A percentile compares a stretch with the other conserved stretches of the same genome.
Conservation (phyloP, 129 eudicot genomes). For the Daucus carota region DNA sequence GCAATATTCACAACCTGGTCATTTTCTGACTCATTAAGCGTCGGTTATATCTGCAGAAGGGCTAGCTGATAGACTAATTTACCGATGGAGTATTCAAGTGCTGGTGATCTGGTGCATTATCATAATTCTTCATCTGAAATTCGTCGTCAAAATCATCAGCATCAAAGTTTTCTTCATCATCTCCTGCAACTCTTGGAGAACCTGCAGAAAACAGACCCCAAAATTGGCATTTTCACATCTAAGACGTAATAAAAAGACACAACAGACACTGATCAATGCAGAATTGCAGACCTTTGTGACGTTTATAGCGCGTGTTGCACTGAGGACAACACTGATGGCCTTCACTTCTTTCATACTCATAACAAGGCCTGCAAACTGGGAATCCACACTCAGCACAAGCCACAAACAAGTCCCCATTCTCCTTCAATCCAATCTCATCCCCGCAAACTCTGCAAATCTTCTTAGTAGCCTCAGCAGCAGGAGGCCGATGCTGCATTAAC, state of each 20-base stretch:
- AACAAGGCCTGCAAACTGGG: slow-evolving; percentile 93
- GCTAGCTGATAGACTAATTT: slow-evolving; percentile 6
- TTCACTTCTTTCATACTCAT: slow-evolving; percentile 80
- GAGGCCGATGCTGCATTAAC: slow-evolving; percentile 18
- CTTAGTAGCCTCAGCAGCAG: slow-evolving; percentile 17
- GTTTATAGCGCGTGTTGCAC: slow-evolving; percentile 81
- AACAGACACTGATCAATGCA: neutral
- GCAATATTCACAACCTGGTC: slow-evolving; percentile 8
- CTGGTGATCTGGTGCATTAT: slow-evolving; percentile 23
- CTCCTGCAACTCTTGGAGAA: slow-evolving; percentile 76
- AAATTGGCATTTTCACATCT: neutral
- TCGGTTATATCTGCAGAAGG: neutral
- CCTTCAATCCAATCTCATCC: slow-evolving; percentile 59
- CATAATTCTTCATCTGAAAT: slow-evolving; percentile 58
- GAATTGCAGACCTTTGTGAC: slow-evolving; percentile 65
- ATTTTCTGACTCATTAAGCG: neutral
- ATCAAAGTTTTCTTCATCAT: slow-evolving; percentile 68
- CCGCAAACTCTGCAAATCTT: slow-evolving; percentile 72
- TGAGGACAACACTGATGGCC: slow-evolving; percentile 92
- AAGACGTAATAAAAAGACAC: neutral
- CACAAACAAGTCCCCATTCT: slow-evolving; percentile 60
- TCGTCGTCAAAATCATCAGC: slow-evolving; percentile 80
- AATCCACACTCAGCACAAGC: slow-evolving; percentile 82
- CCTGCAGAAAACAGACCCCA: slow-evolving; percentile 36
- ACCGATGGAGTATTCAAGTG: slow-evolving; percentile 30